Percentiles rank a stretch among this genome's conserved stretches.
Evolutionary conservation across 2,329 filamentous ascomycete species (phyloP).

Genomic region (Orbilia brochopaga): DNA sequence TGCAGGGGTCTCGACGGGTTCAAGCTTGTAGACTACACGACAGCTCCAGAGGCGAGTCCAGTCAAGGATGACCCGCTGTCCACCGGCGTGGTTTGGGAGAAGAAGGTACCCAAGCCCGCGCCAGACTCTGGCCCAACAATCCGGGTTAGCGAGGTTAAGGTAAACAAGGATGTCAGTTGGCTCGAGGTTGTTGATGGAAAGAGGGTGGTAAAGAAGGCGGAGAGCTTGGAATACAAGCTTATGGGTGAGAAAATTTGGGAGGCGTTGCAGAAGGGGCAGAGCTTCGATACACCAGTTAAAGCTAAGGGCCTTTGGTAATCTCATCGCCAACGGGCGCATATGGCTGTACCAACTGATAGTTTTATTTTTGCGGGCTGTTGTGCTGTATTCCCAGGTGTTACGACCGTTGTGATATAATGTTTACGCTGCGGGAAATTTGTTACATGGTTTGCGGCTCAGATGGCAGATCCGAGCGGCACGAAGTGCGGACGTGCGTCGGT

Average conservation of each 20-base stretch:
- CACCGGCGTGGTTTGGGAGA: constrained; percentile 39
- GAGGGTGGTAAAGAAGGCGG: constrained; percentile 5
- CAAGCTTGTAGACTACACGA: constrained; percentile 37
- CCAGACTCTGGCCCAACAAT: constrained; percentile 27
- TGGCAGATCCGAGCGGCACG: too few relatives aligned
- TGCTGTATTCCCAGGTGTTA: too few relatives aligned
- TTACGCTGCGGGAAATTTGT: too few relatives aligned
- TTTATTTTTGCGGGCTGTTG: too few relatives aligned
- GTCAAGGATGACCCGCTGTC: constrained; percentile 26
- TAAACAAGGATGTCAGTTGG: constrained; percentile 34
- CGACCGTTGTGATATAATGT: too few relatives aligned
- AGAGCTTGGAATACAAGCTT: constrained; percentile 40
- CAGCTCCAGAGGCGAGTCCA: constrained; percentile 20
- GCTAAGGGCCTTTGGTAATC: constrained; percentile 17
- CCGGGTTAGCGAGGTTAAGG: constrained; percentile 33
- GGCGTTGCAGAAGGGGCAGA: constrained; percentile 36
- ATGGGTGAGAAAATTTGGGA: constrained; percentile 45
- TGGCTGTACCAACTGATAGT: too few relatives aligned
- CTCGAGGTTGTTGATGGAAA: constrained; percentile 27
- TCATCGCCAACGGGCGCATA: too few relatives aligned
- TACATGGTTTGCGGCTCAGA: too few relatives aligned
- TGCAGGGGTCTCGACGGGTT: constrained; percentile 40
- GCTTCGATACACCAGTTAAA: constrained; percentile 38
- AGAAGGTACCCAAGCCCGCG: constrained; percentile 30
- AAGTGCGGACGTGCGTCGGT: too few relatives aligned